Evolutionary conservation across 75 land plant species (phyloP), one percentile per base, ranked within the genome.

Genomic region (Selaginella moellendorffii): DNA sequence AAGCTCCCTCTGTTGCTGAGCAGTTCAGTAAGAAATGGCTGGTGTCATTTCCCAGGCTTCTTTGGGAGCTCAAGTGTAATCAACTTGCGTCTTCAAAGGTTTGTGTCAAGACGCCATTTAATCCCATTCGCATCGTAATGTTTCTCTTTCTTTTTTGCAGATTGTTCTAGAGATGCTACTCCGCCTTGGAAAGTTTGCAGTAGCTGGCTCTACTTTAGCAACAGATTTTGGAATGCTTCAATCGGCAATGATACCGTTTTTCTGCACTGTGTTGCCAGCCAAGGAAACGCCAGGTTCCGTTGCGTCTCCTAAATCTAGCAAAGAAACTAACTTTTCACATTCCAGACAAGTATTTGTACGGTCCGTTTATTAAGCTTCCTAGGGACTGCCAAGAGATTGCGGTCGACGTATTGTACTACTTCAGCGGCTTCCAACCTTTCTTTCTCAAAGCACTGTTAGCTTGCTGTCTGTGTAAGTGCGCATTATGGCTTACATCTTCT

Each of bases 281-380:
- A 54, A 71, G 58, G 42, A 66, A 31, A 31, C 22, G 0, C 24
- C 54, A 42, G 54, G 58, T 28, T 12, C 18, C 31, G 1, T 29
- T 0, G 26, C 1, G n/a, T 54, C 30, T 22, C 18, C 9, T 53
- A 0, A 14, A 29, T 70, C 0, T n/a, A 18, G 20, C 20, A 14
- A 17, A 8, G 1, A 24, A 61, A 61, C 2, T 28, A 2, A 36
- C 1, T 64, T 27, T 61, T 31, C 25, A 17, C 36, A 1, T 31
- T 80, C 74, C 83, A 88, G 89, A 70, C 52, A 67, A 52, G n/a
- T 54, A 70, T 30, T 17, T 60, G 17, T 77, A 82, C 68, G 90
- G 96, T 31, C 90, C 96, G 22, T 90, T 90, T 54, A 30, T 76
- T 52, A 81, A 67, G 67, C 86, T 90, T 42, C 74, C 87, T 5